Base-by-base conservation (phyloP, 164 flowering plant genomes). In the Hamamelis virginiana region DNA sequence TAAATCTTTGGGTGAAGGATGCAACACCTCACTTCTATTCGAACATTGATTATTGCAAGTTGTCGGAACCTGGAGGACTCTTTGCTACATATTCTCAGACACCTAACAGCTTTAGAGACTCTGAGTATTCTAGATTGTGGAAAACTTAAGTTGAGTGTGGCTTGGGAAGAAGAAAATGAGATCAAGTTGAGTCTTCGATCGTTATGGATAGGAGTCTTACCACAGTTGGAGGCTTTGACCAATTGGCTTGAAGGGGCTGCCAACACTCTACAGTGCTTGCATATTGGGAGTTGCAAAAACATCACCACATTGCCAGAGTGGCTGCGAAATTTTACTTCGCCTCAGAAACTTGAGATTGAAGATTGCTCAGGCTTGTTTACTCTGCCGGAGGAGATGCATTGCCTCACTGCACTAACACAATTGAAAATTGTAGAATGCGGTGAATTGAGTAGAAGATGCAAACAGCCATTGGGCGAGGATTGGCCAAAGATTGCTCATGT, bases 91-190 rank as follows among this genome's bases (percentile, higher is more conserved):
- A 46, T 38, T 47, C 0, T 64, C 9, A 64, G 25, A 16, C 9
- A 25, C 55, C 51, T 64, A 14, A 5, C 55, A 19, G n/a, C 41
- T 12, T 46, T 64, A 6, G 38, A 64, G 55, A 64, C 9, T 5
- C 43, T 64, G 6, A 8, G 12, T 1, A 64, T 64, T 5, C 16
- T 3, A 4, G 4, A 26, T 16, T 64, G 66, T 10, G 38, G 18
- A 9, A 64, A 46, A 19, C 66, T 64, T 22, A 47, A 64, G 22
- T 64, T 64, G 55, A 4, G n/a, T n/a, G n/a, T 64, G 55, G n/a
- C 13, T 12, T 47, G 51, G 19, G 55, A 46, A 1, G 66, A 64
- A 5, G 55, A 16, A 9, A 47, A 45, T 19, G n/a, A 9, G 23
- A 16, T 12, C 15, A 21, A 8, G 3, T 47, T 46, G 12, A 47